phyloP scores from a whole-genome alignment of 2,329 filamentous ascomycete species.

The Ophiocordyceps polyrhachis-furcata region DNA sequence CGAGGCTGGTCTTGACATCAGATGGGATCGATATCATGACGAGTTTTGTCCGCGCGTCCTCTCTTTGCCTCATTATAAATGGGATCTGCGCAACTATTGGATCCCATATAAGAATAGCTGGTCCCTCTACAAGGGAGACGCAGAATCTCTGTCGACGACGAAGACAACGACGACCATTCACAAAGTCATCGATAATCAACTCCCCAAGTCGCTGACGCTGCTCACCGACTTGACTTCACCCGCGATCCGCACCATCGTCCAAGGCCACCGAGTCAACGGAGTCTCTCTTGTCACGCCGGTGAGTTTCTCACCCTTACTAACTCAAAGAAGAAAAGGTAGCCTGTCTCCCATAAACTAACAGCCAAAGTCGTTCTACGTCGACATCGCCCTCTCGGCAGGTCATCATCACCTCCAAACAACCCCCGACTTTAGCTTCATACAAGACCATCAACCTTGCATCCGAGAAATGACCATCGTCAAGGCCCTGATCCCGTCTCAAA shows the following conservation, averaged over 20 bases:
- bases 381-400: constrained; percentile 44
- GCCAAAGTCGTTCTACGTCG: constrained; percentile 25
- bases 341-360: too few relatives aligned
- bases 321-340: too few relatives aligned
- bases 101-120: constrained; percentile 33
- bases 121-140: constrained; percentile 38
- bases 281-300: constrained; percentile 43
- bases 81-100: constrained; percentile 54
- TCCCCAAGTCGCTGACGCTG: constrained; percentile 1
- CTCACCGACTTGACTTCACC: constrained; percentile 27
- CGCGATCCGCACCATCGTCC: constrained; percentile 42
- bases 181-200: constrained; percentile 4
- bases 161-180: constrained; percentile 24
- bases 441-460: constrained; percentile 14
- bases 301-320: too few relatives aligned
- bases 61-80: constrained; percentile 47
- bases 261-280: constrained; percentile 50
- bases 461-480: constrained; percentile 23
- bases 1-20: constrained; percentile 16
- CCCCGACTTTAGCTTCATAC: not conserved
- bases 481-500: constrained; percentile 1
- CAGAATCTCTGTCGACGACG: not conserved
- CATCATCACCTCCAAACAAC: constrained; percentile 24
- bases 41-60: constrained; percentile 29
- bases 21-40: constrained; percentile 51